A percentile compares a stretch with the other conserved stretches of the same genome.
Evolutionary conservation across 306 rosid species (phyloP).

Genomic region (Phaseolus lunatus): DNA sequence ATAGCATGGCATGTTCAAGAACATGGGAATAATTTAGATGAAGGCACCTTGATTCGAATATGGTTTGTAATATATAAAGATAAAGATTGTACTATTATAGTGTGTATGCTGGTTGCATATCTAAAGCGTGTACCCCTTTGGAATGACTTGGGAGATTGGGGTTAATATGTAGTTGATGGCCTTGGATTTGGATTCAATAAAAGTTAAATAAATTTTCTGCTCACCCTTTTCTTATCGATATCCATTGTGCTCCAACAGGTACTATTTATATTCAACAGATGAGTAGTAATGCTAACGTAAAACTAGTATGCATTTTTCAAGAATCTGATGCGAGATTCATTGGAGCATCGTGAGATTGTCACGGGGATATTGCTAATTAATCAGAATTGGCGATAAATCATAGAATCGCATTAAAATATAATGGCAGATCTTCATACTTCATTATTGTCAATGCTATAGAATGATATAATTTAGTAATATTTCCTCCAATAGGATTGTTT

Average conservation of each 20-base stretch:
- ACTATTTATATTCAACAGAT: background rate
- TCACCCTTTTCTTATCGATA: background rate
- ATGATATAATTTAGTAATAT: background rate
- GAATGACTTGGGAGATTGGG: conserved; percentile 13
- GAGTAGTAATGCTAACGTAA: background rate
- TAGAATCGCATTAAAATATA: background rate
- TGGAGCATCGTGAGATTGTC: background rate
- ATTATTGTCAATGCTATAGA: no score
- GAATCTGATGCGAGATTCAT: background rate
- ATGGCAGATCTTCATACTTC: no score
- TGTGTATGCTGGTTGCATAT: conserved; percentile 28
- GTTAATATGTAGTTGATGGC: background rate
- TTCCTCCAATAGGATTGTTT: background rate
- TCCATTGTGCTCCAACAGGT: background rate
- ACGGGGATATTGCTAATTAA: background rate
- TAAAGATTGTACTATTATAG: conserved; percentile 8
- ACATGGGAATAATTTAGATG: conserved; percentile 34
- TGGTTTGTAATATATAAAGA: background rate
- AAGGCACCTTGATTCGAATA: conserved; percentile 29
- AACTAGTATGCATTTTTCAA: conserved; percentile 18
- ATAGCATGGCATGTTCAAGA: conserved; percentile 39
- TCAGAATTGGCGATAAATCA: background rate
- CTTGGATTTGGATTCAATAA: conserved; percentile 7
- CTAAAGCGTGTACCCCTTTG: background rate
- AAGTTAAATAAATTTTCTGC: background rate